Evolutionary conservation across 139 green algal genomes (phyloP), one percentile per base, ranked within the genome.

Genomic region (Picocystis salinarum): DNA sequence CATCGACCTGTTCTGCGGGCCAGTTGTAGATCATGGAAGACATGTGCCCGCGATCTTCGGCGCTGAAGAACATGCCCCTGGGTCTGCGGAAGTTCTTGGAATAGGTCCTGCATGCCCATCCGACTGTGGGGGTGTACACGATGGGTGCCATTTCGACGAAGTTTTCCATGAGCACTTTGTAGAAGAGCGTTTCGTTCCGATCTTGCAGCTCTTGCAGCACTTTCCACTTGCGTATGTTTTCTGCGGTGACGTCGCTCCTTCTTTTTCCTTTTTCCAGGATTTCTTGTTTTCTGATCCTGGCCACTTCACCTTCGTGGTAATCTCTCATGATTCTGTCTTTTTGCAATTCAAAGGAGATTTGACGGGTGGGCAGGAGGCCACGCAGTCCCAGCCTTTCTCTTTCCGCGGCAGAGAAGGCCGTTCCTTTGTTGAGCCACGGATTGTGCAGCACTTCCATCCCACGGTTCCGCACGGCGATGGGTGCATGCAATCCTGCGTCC

Each of bases 121-220:
- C 78, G 2, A 91, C 80, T 10, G 74, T 86, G 11, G 76, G 75
- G 0, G 73, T 84, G 59, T 82, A 82, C 20, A 73, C 48, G 28
- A 93, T 81, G 29, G 77, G 85, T 1, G 83, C 77, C 69, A 96
- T 87, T 25, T 92, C 75, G 31, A 55, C 45, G 40, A 80, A 79
- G 44, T 78, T 69, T 17, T 76, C 50, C 18, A 70, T 39, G 23
- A 76, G 48, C 4, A 79, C 25, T 4, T 66, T 66, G 70, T 91
- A 96, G 60, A 85, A 96, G 0, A 96, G 71, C 2, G 79, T 91
- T 60, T 93, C 81, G 53, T 96, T 96, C 41, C 85, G 64, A 55
- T 95, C 74, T 55, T 93, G 62, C 41, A 90, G 58, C 36, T 69
- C 52, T 40, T 77, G 61, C 40, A 91, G 58, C 31, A 71, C 40